Evolutionary conservation across 768 basidiomycete species (phyloP), one percentile per base, ranked within the genome.

Genomic region (Filobasidium floriforme): DNA sequence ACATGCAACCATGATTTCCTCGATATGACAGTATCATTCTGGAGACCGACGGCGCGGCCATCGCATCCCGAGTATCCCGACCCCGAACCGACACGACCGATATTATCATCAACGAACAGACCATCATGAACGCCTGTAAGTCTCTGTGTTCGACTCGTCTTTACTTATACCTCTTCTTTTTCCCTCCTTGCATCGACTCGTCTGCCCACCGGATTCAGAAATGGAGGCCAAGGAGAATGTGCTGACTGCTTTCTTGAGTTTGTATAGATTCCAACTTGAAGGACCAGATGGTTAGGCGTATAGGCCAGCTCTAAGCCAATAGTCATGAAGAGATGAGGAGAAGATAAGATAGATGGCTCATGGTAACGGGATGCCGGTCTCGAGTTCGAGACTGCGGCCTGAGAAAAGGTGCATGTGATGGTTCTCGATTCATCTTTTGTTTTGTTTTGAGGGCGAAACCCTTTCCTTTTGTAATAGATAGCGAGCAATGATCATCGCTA

Each of bases 71-170:
- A 62, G 96, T 98, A 61, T 93, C 89, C 73, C 81, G 92, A 69
- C 90, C 96, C 51, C 87, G 86, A 69, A 88, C 94, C 18, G 96
- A 98, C 78, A 87, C 93, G 61, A 89, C 88, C 43, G 93, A 98
- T 72, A 96, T 99, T 69, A 88, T 93, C 69, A 94, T 99, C 83
- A 97, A 99, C 82, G 96, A 99, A 81, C 92, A 96, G 81, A 93
- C 92, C 10, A 83, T 96, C 67, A 83, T 94, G 84, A 92, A 82
- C 75, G 93, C 93, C 37, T 96, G 93, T 82, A 86, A 89, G 81
- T 77, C 7, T n/a, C 32, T 37, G 32, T 37, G 28, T 19, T 26
- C 52, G 7, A 1, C n/a, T 19, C 49, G 22, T 22, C 43, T 7
- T 41, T 0, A 22, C 28, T 60, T 22, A 29, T 18, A 2, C 37